Percentiles rank a stretch among this genome's conserved stretches.
Conservation (phyloP, 2,329 filamentous ascomycete species). For the Penicillium sp. region DNA sequence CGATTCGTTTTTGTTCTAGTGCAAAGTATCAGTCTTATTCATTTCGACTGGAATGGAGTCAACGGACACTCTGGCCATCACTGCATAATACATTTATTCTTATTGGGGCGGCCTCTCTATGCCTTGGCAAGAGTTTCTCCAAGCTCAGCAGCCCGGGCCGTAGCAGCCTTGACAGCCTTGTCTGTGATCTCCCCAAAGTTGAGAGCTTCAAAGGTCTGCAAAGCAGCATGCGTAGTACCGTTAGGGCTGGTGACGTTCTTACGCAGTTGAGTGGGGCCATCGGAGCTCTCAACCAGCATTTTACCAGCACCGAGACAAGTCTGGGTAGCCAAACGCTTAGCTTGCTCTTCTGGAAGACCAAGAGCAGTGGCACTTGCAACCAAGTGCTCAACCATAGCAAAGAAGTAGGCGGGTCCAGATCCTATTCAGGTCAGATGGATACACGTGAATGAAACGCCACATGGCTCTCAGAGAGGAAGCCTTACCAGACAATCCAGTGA, state of each 20-base stretch:
- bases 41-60: background rate
- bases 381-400: conserved; percentile 38
- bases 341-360: conserved; percentile 33
- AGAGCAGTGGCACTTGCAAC: conserved; percentile 33
- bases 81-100: background rate
- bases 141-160: conserved; percentile 31
- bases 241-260: conserved; percentile 39
- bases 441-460: background rate
- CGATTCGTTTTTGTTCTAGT: too few relatives aligned
- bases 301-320: conserved; percentile 37
- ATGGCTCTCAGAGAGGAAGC: background rate
- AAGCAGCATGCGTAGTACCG: conserved; percentile 34
- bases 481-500: conserved; percentile 37
- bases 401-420: conserved; percentile 38
- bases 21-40: background rate
- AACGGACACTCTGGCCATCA: background rate
- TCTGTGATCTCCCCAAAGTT: conserved; percentile 32
- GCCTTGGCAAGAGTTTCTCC: conserved; percentile 21
- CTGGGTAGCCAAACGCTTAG: conserved; percentile 33
- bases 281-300: conserved; percentile 33
- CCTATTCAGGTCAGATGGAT: conserved; percentile 19
- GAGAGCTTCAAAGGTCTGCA: conserved; percentile 31
- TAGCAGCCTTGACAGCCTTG: conserved; percentile 34
- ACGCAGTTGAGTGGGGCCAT: conserved; percentile 32
- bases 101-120: background rate